These are phyloP conservation scores for Neoascochyta sp. DNA, from an alignment of 2,329 filamentous ascomycete species.

Conservation along the genomic window DNA sequence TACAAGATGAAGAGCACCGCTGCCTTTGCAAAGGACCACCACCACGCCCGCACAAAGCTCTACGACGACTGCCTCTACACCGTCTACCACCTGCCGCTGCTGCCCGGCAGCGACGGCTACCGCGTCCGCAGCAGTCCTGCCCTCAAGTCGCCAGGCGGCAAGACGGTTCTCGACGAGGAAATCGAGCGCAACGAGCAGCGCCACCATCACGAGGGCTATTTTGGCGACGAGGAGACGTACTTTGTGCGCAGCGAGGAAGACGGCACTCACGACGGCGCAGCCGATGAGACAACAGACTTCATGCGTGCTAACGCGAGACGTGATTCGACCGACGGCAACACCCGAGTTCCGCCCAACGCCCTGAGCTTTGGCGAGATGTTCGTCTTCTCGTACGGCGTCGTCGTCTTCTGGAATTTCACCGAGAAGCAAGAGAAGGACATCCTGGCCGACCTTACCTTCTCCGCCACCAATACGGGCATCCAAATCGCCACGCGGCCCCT, in stretches of 20 bases:
- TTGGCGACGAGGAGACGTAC: constrained; percentile 65
- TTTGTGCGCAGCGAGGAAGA: constrained; percentile 38
- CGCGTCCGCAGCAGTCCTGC: constrained; percentile 85
- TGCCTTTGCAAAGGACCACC: constrained; percentile 79
- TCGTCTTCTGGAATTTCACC: constrained; percentile 98
- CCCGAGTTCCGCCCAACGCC: constrained; percentile 63
- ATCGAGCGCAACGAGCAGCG: constrained; percentile 89
- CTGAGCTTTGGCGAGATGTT: constrained; percentile 92
- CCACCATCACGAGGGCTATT: constrained; percentile 89
- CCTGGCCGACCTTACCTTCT: constrained; percentile 89
- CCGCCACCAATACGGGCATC: constrained; percentile 60
- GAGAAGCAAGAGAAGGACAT: constrained; percentile 96
- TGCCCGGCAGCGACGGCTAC: constrained; percentile 83
- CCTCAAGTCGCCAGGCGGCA: constrained; percentile 86
- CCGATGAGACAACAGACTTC: constrained; percentile 12
- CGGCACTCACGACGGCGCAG: constrained; percentile 11
- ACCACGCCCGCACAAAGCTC: constrained; percentile 88
- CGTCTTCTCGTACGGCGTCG: constrained; percentile 93
- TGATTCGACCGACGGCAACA: constrained; percentile 23
- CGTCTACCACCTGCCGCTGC: constrained; percentile 86
- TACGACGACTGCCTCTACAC: constrained; percentile 98
- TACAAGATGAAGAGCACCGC: constrained; percentile 89
- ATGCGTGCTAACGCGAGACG: constrained; percentile 11
- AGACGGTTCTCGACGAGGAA: constrained; percentile 88
- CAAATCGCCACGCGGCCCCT: constrained; percentile 75